Base-by-base conservation (phyloP, 331 rosid species). In the Spiraea crenata region DNA sequence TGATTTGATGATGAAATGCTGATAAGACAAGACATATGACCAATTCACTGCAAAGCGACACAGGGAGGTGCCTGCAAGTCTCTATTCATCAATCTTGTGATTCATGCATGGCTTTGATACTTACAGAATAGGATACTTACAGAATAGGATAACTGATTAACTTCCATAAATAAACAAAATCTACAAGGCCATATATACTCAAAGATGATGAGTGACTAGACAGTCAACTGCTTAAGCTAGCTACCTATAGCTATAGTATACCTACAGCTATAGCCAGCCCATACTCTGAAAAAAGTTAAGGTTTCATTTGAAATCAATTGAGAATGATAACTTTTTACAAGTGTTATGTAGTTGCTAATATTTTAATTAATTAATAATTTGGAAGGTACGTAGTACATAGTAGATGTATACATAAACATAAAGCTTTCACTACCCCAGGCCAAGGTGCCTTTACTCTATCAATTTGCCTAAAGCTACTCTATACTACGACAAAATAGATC, bases 1-100 rank as follows among this genome's bases (percentile, higher is more conserved):
- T 72, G 40, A 74, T 39, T 58, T 75, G 57, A 67, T 75, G 79
- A 57, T 48, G 74, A 68, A 75, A 68, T 75, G 63, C 69, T 39
- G 57, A 51, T 9, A 25, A 25, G 35, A 44, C 25, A 38, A 9
- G 64, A 16, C 66, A 25, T 58, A 66, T 75, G 79, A 67, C 73
- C 45, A 20, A 57, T 37, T 38, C 2, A 54, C 59, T 39, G 49
- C 25, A 47, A 35, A 5, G 31, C 61, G 45, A 67, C 41, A 66
- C 59, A 57, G 20, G 49, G 38, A 14, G 31, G 47, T n/a, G 80
- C 68, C 80, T 47, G n/a, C 7, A 59, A 59, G 46, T 42, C 57
- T 49, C 70, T 61, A n/a, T 61, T 61, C 48, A 39, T 61, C 15
- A n/a, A 61, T n/a, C 5, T 9, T 42, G 48, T 61, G 51, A 47